Evolutionary conservation across 2,329 filamentous ascomycete genomes (phyloP).

Genomic region (Colletotrichum sp.): DNA sequence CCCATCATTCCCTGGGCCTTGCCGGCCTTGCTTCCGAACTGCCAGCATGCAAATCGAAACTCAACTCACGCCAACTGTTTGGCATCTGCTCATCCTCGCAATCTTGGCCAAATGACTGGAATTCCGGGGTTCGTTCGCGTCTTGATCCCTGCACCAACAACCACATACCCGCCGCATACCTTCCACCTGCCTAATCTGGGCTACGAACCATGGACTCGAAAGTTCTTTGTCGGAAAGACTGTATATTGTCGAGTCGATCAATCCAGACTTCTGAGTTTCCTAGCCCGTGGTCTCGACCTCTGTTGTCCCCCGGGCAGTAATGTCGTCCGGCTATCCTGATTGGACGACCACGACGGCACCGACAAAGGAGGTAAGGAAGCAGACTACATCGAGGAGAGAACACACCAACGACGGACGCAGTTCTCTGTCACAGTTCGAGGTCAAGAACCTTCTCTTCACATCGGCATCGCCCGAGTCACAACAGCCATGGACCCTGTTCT

Average conservation of each 20-base stretch:
- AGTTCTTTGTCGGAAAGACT: not conserved
- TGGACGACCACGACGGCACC: not conserved
- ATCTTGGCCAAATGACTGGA: not conserved
- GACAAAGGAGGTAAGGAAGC: not conserved
- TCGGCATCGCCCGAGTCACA: slow-evolving; percentile 13
- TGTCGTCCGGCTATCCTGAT: not conserved
- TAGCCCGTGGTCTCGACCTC: not conserved
- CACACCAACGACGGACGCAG: not conserved
- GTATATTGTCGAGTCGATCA: not conserved
- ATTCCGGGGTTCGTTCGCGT: not conserved
- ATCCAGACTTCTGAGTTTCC: not conserved
- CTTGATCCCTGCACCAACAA: not conserved
- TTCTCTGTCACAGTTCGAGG: not conserved
- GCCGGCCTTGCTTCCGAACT: not conserved
- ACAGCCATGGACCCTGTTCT: slow-evolving; percentile 4
- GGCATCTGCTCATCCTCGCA: not conserved
- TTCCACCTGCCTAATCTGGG: not conserved
- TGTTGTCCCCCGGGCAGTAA: not conserved
- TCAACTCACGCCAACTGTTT: not conserved
- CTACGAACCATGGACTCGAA: not conserved
- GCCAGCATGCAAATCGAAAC: not conserved
- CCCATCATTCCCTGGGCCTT: not conserved
- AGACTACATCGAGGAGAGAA: not conserved
- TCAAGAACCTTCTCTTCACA: not conserved
- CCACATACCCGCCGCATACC: not conserved